A percentile compares a stretch with the other conserved stretches of the same genome.
Evolutionary conservation across 225 moss, liverwort and hornwort genomes (phyloP).

Genomic region (Neckera pumila): DNA sequence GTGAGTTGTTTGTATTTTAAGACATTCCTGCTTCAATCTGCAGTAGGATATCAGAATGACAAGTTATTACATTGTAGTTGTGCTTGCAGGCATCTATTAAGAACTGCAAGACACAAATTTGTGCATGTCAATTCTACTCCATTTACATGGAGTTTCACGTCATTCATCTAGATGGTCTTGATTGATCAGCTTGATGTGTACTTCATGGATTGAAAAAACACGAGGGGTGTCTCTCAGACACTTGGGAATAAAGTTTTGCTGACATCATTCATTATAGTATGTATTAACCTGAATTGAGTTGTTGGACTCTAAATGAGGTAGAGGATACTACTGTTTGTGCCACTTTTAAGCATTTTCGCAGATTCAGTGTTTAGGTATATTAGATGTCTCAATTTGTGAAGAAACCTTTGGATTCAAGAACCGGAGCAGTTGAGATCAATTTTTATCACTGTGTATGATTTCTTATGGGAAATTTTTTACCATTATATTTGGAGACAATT

Average conservation of each 20-base stretch:
- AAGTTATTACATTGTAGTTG: not conserved
- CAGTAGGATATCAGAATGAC: not conserved
- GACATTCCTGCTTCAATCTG: not conserved
- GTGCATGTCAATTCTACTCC: not conserved
- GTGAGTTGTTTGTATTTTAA: constrained; percentile 3
- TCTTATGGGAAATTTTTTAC: not conserved
- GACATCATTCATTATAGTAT: not conserved
- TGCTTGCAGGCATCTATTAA: not conserved
- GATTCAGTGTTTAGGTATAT: not conserved
- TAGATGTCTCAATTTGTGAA: not conserved
- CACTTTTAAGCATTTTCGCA: not conserved
- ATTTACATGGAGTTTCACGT: not conserved
- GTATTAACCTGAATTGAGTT: not conserved
- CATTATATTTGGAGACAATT: not conserved
- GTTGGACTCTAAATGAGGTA: not conserved
- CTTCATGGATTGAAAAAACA: not conserved
- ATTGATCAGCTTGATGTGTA: constrained; percentile 21
- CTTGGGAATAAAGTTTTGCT: not conserved
- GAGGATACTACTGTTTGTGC: not conserved
- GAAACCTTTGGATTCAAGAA: not conserved
- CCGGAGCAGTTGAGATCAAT: not conserved
- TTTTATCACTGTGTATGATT: not conserved
- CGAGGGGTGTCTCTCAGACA: not conserved
- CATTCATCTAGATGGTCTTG: not conserved
- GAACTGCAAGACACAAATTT: not conserved